phyloP scores from a whole-genome alignment of 1,139 yeast species.

The Protomyces inouyei region DNA sequence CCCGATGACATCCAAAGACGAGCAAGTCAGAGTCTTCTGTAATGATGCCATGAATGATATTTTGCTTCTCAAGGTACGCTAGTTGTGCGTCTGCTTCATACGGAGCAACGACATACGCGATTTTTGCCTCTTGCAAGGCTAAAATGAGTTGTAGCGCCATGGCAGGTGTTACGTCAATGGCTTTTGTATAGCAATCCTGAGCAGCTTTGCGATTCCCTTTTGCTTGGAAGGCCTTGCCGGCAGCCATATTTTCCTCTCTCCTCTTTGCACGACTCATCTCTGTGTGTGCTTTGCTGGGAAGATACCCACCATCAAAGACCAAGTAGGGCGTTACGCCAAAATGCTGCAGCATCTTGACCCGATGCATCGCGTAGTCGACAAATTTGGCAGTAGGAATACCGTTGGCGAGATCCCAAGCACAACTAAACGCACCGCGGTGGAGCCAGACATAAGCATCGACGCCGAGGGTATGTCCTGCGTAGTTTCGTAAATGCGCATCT shows the following conservation, averaged over 20 bases:
- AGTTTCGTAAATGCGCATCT: conserved; percentile 9
- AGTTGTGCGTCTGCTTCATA: conserved; percentile 98
- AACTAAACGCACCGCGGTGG: conserved; percentile 75
- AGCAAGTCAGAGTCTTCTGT: conserved; percentile 93
- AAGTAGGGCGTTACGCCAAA: conserved; percentile 76
- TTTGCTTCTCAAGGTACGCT: conserved; percentile 76
- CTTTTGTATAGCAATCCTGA: conserved; percentile 63
- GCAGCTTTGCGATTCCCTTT: conserved; percentile 59
- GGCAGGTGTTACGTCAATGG: conserved; percentile 81
- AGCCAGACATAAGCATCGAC: conserved; percentile 97
- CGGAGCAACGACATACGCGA: conserved; percentile 87
- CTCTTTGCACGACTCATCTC: conserved; percentile 57
- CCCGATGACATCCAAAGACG: conserved; percentile 72
- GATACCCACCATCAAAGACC: conserved; percentile 88
- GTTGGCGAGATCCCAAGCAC: conserved; percentile 77
- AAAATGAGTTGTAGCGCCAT: conserved; percentile 87
- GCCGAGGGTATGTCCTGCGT: conserved; percentile 54
- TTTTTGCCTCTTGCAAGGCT: conserved; percentile 54
- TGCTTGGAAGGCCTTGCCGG: conserved; percentile 50
- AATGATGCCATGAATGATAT: conserved; percentile 75
- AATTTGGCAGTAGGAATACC: conserved; percentile 67
- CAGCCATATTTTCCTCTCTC: conserved; percentile 54
- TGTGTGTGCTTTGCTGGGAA: conserved; percentile 74
- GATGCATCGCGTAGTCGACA: conserved; percentile 30
- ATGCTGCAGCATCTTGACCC: conserved; percentile 50